Evolutionary conservation across 352 stramenopile species (phyloP), one percentile per base, ranked within the genome.

Genomic region (Globisporangium abappressorium): DNA sequence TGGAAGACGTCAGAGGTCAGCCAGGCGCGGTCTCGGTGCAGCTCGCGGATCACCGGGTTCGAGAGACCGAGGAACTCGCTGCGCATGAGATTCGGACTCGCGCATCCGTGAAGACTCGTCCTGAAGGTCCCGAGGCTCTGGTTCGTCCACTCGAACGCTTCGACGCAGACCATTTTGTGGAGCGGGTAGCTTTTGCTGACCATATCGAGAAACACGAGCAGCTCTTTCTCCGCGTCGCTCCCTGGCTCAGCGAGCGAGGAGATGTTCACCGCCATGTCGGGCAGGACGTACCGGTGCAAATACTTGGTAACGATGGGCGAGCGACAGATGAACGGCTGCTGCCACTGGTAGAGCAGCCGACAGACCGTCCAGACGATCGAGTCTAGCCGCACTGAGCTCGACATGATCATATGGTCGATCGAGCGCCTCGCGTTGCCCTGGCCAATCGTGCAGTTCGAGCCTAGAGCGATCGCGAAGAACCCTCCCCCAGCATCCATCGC

Each of bases 311-410:
- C 69, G 24, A 78, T 72, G 51, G 67, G 59, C 14, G 54, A 53
- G 18, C 69, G 69, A n/a, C 72, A 78, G 22, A 78, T 62, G n/a
- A 67, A 62, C n/a, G 69, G 72, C 6, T 67, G 69, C 22, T 69
- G 72, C 22, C 70, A 60, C 20, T 65, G 57, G 36, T 69, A 70
- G 2, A 76, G 59, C 43, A 78, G 58, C 28, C 66, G 61, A 49
- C 72, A 78, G 20, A 57, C 65, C 0, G 65, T 69, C 72, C 72
- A 78, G 34, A 70, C 69, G 49, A 78, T 73, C n/a, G 72, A 69
- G 58, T 75, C 72, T 6, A 68, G 30, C 1, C 72, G 65, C 46
- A 73, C 59, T 11, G 59, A 65, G 36, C 69, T 73, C 15, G 65
- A 63, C 57, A 78, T 62, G 14, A 69, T 49, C 55, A 78, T 54